Evolutionary conservation across 2,329 filamentous ascomycete genomes (phyloP), one percentile per base, ranked within the genome.

Genomic region (Cyphellophora europaea): DNA sequence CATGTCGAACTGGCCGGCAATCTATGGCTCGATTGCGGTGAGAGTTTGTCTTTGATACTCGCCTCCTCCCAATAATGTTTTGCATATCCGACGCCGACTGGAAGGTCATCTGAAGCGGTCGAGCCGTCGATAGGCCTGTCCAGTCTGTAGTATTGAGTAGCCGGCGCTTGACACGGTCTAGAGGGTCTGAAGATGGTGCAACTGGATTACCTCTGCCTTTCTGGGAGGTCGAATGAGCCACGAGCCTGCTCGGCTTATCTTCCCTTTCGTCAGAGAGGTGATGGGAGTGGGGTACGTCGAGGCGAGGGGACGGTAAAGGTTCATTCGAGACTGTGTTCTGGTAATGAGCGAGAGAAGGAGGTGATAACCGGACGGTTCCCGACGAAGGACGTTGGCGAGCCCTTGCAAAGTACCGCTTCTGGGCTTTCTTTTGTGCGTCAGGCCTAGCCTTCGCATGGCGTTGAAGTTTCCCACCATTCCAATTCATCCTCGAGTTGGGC

Each of bases 391-490:
- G 43, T 33, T 43, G 36, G 28, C 47, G 51, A 6, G 50, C 50
- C 37, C 52, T 58, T 25, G 51, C 53, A 38, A 61, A 59, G 23
- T 52, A 52, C 27, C 55, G 51, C 37, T 48, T 58, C 45, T 56
- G 53, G 19, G 38, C 37, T 30, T 49, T 53, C 35, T 47, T 45
- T 5, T 48, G 30, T 5, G 43, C 44, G 27, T 50, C 48, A 27
- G 50, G 40, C 23, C 47, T 55, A 37, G 48, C 49, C 34, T 50
- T 53, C 10, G 58, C 58, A 44, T 62, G 55, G 23, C 61, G 59
- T 32, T 55, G 54, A 15, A 65, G 49, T 35, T 55, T 56, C 19
- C 62, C 61, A 36, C 61, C 61, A 15, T 57, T 63, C 62, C 62
- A 65, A 36, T 65, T 65, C 62, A 65, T 65, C n/a, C n/a, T n/a